Percentiles rank a stretch among this genome's conserved stretches.
phyloP scores from a whole-genome alignment of 768 basidiomycete species.

The Tubosaeta sp. region DNA sequence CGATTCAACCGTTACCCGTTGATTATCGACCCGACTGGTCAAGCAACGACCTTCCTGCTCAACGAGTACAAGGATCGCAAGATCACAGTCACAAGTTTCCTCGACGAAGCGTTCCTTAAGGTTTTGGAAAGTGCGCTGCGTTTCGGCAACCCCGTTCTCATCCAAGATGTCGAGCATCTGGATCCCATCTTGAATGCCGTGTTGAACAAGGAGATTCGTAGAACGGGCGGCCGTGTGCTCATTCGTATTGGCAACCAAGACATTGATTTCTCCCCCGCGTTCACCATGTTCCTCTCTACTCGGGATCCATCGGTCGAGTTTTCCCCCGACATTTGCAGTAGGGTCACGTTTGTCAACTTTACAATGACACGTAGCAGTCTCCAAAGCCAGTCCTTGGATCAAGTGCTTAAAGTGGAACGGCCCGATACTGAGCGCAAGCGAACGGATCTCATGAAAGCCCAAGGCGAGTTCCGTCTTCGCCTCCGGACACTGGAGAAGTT shows the following conservation, averaged over 20 bases:
- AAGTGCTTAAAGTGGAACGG: constrained; percentile 94
- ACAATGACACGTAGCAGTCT: constrained; percentile 99
- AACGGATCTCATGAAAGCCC: constrained; percentile 95
- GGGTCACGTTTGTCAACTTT: constrained; percentile 94
- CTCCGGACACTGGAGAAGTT: constrained; percentile 90
- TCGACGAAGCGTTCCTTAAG: constrained; percentile 98
- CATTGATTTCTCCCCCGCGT: constrained; percentile 99
- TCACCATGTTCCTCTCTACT: constrained; percentile 99
- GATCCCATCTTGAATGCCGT: constrained; percentile 98
- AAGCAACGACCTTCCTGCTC: constrained; percentile 90
- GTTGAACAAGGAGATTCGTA: constrained; percentile 91
- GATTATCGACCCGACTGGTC: constrained; percentile 96
- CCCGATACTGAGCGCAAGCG: constrained; percentile 95
- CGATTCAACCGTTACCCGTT: constrained; percentile 97
- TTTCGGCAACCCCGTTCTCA: constrained; percentile 95
- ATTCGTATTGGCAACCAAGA: constrained; percentile 97
- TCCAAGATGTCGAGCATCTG: constrained; percentile 96
- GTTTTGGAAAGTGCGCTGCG: constrained; percentile 97
- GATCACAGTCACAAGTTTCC: constrained; percentile 97
- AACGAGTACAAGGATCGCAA: constrained; percentile 96
- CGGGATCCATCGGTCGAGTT: constrained; percentile 97
- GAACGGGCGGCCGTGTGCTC: constrained; percentile 95
- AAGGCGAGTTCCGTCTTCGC: constrained; percentile 94
- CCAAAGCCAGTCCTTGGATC: constrained; percentile 96
- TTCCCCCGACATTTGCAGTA: constrained; percentile 97